A percentile compares a stretch with the other conserved stretches of the same genome.
Conservation (phyloP, 257 asterid genomes). For the Scutellaria barbata region DNA sequence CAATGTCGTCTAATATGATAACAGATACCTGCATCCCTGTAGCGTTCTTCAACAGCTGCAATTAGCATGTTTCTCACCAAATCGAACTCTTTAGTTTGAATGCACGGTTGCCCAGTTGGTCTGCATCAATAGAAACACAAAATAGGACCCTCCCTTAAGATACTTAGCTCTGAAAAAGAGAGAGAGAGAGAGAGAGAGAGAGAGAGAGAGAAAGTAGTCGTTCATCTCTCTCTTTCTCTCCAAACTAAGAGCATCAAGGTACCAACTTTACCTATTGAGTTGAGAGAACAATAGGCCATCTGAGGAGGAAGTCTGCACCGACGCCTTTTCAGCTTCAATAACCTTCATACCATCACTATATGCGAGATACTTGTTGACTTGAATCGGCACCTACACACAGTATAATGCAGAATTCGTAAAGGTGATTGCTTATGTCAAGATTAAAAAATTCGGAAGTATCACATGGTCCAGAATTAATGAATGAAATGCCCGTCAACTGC, state of each 20-base stretch:
- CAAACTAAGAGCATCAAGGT: no score
- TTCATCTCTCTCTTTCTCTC: no score
- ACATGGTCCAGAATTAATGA: no score
- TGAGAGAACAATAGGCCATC: constrained; percentile 38
- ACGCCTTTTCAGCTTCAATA: constrained; percentile 50
- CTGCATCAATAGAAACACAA: constrained; percentile 36
- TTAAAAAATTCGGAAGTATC: background rate
- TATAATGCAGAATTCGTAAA: background rate
- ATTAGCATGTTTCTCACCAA: constrained; percentile 60
- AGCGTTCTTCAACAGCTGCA: constrained; percentile 70
- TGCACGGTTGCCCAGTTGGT: constrained; percentile 60
- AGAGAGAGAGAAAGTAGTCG: no score
- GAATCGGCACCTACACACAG: constrained; percentile 54
- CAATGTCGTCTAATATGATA: background rate
- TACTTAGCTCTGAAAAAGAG: background rate
- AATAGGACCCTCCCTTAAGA: background rate
- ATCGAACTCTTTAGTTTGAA: constrained; percentile 60
- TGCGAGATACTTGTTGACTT: constrained; percentile 56
- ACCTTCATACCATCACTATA: constrained; percentile 58
- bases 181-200: no score
- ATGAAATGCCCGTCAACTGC: no score
- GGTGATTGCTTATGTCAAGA: background rate
- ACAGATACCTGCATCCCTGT: constrained; percentile 62
- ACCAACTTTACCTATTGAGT: constrained; percentile 46
- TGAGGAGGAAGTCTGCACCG: no score